Evolutionary conservation across 176 grass and related monocot species (phyloP).

Genomic region (Aegilops umbellulata): DNA sequence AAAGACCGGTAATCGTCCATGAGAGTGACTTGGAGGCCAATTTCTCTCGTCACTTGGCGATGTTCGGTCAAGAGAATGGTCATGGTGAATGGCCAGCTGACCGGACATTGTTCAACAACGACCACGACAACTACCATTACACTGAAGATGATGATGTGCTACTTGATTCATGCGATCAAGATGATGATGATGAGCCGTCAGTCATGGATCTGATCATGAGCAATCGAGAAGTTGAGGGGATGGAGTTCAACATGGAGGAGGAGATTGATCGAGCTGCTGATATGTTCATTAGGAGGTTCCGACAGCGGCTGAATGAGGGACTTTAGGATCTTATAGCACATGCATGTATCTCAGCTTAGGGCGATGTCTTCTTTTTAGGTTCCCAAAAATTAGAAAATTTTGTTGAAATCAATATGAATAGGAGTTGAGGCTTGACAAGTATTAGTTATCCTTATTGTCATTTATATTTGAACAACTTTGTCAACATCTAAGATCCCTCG

Average conservation of each 20-base stretch:
- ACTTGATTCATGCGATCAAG: neutral
- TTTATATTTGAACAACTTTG: no score
- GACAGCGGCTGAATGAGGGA: conserved; percentile 33
- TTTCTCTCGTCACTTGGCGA: neutral
- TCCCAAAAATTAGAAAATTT: no score
- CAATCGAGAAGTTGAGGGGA: conserved; percentile 34
- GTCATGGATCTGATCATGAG: conserved; percentile 64
- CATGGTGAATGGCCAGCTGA: neutral
- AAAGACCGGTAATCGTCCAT: neutral
- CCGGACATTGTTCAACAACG: neutral
- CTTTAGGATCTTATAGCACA: no score
- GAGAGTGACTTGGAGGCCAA: neutral
- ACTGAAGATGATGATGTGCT: neutral
- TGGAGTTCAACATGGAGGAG: conserved; percentile 66
- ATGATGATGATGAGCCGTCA: conserved; percentile 19
- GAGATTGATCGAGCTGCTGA: conserved; percentile 70
- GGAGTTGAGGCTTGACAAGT: no score
- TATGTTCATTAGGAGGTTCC: conserved; percentile 63
- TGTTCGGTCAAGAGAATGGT: neutral
- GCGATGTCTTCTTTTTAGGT: no score
- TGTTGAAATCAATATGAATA: no score
- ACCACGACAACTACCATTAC: neutral
- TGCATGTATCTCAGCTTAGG: no score
- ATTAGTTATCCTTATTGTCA: no score
- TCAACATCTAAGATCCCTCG: no score